Base-by-base conservation (phyloP, 2,329 filamentous ascomycete species). In the Apiospora rasikravindrae region DNA sequence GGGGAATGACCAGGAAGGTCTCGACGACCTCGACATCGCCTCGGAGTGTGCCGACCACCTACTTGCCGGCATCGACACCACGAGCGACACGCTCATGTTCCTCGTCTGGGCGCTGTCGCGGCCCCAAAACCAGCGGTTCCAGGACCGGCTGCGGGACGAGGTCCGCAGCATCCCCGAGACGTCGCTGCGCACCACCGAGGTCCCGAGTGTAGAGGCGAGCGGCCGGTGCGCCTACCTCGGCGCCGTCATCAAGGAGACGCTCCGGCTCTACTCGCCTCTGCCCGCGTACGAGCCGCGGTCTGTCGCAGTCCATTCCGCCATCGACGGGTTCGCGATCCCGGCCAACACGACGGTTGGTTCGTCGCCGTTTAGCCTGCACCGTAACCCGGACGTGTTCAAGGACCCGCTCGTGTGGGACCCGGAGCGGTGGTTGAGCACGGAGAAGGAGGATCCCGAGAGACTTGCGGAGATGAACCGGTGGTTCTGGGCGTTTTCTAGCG, bases 21-120 rank as follows among this genome's bases (percentile, higher is more conserved):
- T 87, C 4, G 78, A 81, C 13, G 83, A 84, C 44, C 74, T 87
- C 8, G 85, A 88, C 26, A 85, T 87, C 51, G 87, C 87, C 0
- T 86, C 86, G 0, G 87, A 89, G 77, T 84, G 82, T 16, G 86
- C 87, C 0, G 87, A 89, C 70, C 87, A 89, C 72, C 81, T 89
- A 16, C 80, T 86, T 0, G 87, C 87, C 0, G 87, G 86, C 0
- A 86, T 88, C 13, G 85, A 88, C 71, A 89, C 87, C 0, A 88
- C 86, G 0, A 85, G 85, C 33, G 86, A 89, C 69, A 86, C 86
- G 0, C 73, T 87, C 1, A 87, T 87, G 83, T 88, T 87, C 72
- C 77, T 84, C 0, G 79, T 88, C 19, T 88, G 85, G 84, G 79
- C 83, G 0, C 80, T 89, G 0, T 88, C 87, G 0, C 80, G 81